Evolutionary conservation across 2,329 filamentous ascomycete genomes (phyloP).

Genomic region (Seiridium unicorne): DNA sequence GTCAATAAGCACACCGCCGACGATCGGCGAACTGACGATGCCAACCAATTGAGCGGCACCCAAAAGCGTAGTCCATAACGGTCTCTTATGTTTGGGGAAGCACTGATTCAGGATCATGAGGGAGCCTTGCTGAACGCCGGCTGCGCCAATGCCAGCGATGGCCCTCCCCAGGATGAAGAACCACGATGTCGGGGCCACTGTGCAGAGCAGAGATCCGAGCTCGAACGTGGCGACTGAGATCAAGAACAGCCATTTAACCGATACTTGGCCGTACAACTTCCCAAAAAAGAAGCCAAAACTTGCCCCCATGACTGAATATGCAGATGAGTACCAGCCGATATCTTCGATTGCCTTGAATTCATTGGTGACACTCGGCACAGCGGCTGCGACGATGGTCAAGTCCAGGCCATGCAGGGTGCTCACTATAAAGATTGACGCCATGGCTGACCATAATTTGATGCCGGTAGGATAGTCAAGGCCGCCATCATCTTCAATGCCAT

Average conservation of each 20-base stretch:
- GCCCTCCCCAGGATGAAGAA: not conserved
- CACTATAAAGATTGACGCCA: not conserved
- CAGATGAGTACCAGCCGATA: not conserved
- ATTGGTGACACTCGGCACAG: not conserved
- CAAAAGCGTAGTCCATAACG: conserved; percentile 6
- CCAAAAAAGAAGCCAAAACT: not conserved
- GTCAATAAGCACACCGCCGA: conserved; percentile 8
- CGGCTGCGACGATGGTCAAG: not conserved
- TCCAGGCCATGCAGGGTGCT: not conserved
- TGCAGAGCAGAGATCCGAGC: not conserved
- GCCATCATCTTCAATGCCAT: not conserved
- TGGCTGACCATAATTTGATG: not conserved
- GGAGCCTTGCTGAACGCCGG: not conserved
- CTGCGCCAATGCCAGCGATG: not conserved
- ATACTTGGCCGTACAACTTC: not conserved
- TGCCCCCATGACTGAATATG: not conserved
- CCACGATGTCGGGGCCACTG: not conserved
- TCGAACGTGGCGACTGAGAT: not conserved
- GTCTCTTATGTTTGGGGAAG: conserved; percentile 4
- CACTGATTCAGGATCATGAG: not conserved
- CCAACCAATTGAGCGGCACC: conserved; percentile 5
- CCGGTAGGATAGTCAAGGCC: not conserved
- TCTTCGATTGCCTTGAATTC: conserved; percentile 2
- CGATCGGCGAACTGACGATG: conserved; percentile 7
- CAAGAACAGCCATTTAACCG: not conserved